Evolutionary conservation across 106 monocot species (phyloP).

Genomic region (Cymbidium sinense): DNA sequence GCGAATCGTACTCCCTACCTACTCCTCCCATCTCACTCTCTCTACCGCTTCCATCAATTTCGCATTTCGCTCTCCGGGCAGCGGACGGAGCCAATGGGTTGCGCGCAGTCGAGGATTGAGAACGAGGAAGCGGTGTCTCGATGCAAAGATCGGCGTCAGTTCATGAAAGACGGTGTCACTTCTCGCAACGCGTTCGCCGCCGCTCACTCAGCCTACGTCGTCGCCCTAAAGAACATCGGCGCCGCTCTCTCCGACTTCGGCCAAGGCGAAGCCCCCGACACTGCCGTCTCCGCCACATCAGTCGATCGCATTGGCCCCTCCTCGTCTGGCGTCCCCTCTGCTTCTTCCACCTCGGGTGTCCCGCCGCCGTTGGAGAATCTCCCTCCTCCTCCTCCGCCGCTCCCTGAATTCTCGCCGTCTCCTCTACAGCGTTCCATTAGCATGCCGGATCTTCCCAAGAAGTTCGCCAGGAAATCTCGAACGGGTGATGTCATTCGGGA

Average conservation of each 20-base stretch:
- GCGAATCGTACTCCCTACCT: neutral
- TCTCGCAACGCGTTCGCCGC: constrained; percentile 91
- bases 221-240: constrained; percentile 66
- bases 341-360: neutral
- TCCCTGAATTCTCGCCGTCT: constrained; percentile 63
- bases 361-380: constrained; percentile 33
- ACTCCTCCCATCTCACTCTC: neutral
- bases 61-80: neutral
- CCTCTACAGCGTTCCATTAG: constrained; percentile 56
- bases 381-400: constrained; percentile 62
- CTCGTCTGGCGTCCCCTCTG: neutral
- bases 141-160: constrained; percentile 66
- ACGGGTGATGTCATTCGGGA: constrained; percentile 34
- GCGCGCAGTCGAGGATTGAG: constrained; percentile 82
- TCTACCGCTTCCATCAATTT: neutral
- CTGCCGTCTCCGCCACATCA: neutral
- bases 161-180: constrained; percentile 50
- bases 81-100: constrained; percentile 45
- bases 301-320: neutral
- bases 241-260: constrained; percentile 72
- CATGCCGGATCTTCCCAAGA: constrained; percentile 61
- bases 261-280: constrained; percentile 29
- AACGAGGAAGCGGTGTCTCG: constrained; percentile 68
- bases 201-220: constrained; percentile 68
- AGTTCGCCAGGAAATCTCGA: constrained; percentile 12